Conservation (phyloP, 345 rosid genomes). For the Arabidopsis arenosa region DNA sequence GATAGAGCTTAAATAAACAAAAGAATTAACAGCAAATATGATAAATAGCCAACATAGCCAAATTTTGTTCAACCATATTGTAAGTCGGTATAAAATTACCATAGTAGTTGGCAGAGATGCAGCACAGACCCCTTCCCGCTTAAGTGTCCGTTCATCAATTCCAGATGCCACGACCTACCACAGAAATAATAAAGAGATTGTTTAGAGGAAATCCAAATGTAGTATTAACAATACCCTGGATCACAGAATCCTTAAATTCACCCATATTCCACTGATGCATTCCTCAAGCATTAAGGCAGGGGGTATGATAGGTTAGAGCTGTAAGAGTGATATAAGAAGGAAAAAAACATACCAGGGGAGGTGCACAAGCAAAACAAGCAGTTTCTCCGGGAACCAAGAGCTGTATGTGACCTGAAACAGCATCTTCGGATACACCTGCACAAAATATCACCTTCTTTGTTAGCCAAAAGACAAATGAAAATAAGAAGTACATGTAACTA, state of each 20-base stretch:
- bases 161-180: slow-evolving; percentile 94
- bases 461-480: slow-evolving; percentile 6
- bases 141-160: slow-evolving; percentile 91
- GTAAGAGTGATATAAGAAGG: neutral
- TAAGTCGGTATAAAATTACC: slow-evolving; percentile 51
- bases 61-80: slow-evolving; percentile 5
- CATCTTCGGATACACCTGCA: slow-evolving; percentile 98
- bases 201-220: slow-evolving; percentile 8
- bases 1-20: slow-evolving; percentile 19
- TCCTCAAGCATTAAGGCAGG: slow-evolving; percentile 2
- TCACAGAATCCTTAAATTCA: neutral
- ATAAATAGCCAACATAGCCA: slow-evolving; percentile 5
- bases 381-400: slow-evolving; percentile 94
- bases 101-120: slow-evolving; percentile 95
- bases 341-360: slow-evolving; percentile 72
- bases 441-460: slow-evolving; percentile 24
- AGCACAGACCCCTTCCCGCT: slow-evolving; percentile 97
- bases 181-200: slow-evolving; percentile 17
- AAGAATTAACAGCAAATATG: neutral
- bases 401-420: slow-evolving; percentile 98
- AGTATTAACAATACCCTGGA: slow-evolving; percentile 4
- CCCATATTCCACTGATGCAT: slow-evolving; percentile 20
- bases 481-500: neutral
- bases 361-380: slow-evolving; percentile 99
- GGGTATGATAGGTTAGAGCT: slow-evolving; percentile 1